phyloP scores from a whole-genome alignment of 352 stramenopile species.

The Globisporangium mamillatum region DNA sequence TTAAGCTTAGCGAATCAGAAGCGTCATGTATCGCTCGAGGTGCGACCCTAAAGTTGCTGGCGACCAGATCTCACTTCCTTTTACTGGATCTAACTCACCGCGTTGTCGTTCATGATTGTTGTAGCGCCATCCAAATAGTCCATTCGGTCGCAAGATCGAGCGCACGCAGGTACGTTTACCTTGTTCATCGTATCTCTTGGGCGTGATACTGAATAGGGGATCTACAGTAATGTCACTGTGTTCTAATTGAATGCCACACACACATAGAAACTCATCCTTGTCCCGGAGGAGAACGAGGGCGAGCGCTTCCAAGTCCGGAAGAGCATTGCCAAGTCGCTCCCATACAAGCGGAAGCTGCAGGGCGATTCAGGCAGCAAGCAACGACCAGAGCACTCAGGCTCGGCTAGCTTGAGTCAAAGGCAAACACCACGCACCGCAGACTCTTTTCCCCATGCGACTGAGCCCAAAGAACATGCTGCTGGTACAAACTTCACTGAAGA shows the following conservation, averaged over 20 bases:
- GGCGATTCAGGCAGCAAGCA: background rate
- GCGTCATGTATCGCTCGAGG: background rate
- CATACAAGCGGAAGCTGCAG: background rate
- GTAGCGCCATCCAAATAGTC: constrained; percentile 38
- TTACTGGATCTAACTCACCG: background rate
- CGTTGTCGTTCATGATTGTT: background rate
- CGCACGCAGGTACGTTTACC: constrained; percentile 24
- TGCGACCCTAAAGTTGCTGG: background rate
- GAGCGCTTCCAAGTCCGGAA: constrained; percentile 19
- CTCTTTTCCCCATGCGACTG: background rate
- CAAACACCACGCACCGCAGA: background rate
- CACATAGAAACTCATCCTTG: constrained; percentile 12
- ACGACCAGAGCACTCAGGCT: background rate
- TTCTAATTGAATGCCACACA: background rate
- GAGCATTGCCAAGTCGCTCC: background rate
- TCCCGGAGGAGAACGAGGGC: background rate
- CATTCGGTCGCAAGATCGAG: constrained; percentile 40
- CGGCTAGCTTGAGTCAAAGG: background rate
- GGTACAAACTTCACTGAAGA: background rate
- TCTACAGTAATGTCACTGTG: background rate
- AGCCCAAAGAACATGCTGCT: background rate
- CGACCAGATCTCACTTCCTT: background rate
- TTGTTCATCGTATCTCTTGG: background rate
- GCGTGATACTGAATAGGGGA: too few species aligned
- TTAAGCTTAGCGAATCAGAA: background rate